Evolutionary conservation across 1,284 basidiomycete species (phyloP).

Genomic region (Mycena sp.): DNA sequence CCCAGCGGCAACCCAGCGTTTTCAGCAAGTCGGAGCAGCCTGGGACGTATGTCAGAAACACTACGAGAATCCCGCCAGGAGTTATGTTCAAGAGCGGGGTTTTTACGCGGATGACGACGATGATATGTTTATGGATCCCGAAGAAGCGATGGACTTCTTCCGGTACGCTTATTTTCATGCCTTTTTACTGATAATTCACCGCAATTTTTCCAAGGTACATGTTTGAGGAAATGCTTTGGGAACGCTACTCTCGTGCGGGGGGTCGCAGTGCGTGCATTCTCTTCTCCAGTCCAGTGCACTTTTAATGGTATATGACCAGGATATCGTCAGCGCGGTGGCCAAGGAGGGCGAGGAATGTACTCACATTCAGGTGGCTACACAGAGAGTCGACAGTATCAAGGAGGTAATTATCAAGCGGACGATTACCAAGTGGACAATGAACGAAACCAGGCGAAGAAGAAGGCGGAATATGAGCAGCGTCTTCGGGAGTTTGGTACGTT

Average conservation of each 20-base stretch:
- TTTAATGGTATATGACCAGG: no score
- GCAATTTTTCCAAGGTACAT: conserved; percentile 39
- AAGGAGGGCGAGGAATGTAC: neutral
- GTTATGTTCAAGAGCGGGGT: conserved; percentile 30
- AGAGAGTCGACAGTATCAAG: conserved; percentile 24
- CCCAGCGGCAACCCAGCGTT: conserved; percentile 18
- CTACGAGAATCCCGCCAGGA: conserved; percentile 44
- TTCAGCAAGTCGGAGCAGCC: conserved; percentile 44
- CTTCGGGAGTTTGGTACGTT: conserved; percentile 44
- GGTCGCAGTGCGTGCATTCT: conserved; percentile 38
- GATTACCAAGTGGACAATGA: no score
- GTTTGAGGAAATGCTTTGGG: conserved; percentile 44
- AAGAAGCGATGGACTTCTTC: conserved; percentile 28
- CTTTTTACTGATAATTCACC: neutral
- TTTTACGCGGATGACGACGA: conserved; percentile 33
- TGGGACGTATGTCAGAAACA: conserved; percentile 46
- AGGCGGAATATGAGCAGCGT: conserved; percentile 44
- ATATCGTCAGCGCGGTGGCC: conserved; percentile 19
- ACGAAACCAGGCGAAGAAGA: conserved; percentile 38
- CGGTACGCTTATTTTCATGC: neutral
- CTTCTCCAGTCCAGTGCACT: neutral
- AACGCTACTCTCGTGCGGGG: conserved; percentile 35
- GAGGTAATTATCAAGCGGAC: conserved; percentile 31
- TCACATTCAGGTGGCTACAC: conserved; percentile 25
- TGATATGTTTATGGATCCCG: conserved; percentile 40